Percentiles rank a stretch among this genome's conserved stretches.
Conservation (phyloP, 495 filamentous ascomycete genomes). For the Daldinia caldariorum region DNA sequence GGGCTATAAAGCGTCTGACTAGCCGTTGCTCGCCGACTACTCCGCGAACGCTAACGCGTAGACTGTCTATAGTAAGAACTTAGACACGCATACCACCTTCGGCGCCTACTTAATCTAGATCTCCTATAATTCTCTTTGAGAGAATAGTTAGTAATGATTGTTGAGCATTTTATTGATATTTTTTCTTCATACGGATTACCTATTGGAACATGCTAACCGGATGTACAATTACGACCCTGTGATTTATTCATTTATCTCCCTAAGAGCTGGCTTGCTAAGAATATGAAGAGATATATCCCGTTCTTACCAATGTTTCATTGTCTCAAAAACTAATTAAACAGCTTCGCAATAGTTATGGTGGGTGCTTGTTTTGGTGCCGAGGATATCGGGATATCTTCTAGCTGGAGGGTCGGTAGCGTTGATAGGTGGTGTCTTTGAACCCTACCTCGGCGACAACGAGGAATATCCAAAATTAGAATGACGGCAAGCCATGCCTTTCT, state of each 20-base stretch:
- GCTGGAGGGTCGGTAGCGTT: conserved; percentile 2
- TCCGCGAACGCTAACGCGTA: not conserved
- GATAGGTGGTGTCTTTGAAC: not conserved
- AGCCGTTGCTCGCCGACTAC: not conserved
- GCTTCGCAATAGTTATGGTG: not conserved
- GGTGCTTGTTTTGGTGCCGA: not conserved
- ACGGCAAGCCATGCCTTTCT: not conserved
- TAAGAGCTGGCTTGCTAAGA: too few species aligned
- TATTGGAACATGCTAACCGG: not conserved
- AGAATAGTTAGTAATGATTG: too few species aligned
- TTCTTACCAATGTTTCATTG: not conserved
- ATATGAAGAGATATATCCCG: not conserved
- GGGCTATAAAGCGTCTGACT: conserved; percentile 27
- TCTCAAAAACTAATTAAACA: not conserved
- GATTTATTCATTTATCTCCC: too few species aligned
- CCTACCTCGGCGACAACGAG: not conserved
- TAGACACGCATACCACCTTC: not conserved
- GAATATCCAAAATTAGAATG: conserved; percentile 27
- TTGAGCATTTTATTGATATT: not conserved
- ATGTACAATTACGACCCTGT: not conserved
- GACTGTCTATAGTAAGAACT: not conserved
- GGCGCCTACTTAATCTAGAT: not conserved
- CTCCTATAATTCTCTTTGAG: not conserved
- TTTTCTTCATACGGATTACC: not conserved
- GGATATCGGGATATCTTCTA: conserved; percentile 2